These are phyloP conservation scores for Ophiostoma triangulosporum DNA, from an alignment of 2,329 filamentous ascomycete genomes.

Conservation along the genomic window DNA sequence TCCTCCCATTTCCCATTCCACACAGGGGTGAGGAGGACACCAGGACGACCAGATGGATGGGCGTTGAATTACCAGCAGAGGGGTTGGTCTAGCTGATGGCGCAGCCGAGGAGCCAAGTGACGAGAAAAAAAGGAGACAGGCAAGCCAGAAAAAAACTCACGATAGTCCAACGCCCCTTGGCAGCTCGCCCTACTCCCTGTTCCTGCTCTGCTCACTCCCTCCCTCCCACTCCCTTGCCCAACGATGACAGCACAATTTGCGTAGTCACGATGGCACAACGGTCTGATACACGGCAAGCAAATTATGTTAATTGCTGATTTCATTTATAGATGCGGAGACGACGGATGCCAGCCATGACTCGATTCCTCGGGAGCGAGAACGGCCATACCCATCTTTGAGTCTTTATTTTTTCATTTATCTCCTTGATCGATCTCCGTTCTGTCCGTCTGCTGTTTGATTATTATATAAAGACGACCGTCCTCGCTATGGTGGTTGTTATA, in stretches of 20 bases:
- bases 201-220: neutral
- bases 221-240: neutral
- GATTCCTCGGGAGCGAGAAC: neutral
- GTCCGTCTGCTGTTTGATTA: too few relatives aligned
- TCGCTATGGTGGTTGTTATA: neutral
- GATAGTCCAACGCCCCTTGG: neutral
- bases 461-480: neutral
- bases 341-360: neutral
- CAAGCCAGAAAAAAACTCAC: neutral
- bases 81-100: neutral
- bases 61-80: neutral
- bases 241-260: neutral
- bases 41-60: neutral
- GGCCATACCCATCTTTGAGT: neutral
- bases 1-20: neutral
- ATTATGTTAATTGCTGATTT: too few relatives aligned
- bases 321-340: too few relatives aligned
- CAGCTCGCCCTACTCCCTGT: too few relatives aligned
- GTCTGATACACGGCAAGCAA: too few relatives aligned
- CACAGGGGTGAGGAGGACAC: slow-evolving; percentile 1
- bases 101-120: neutral
- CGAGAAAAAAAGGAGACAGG: neutral
- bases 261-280: neutral
- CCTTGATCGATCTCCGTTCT: too few relatives aligned
- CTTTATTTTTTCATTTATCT: neutral